Conservation (phyloP, 352 stramenopile genomes). For the Phytopythium vexans region DNA sequence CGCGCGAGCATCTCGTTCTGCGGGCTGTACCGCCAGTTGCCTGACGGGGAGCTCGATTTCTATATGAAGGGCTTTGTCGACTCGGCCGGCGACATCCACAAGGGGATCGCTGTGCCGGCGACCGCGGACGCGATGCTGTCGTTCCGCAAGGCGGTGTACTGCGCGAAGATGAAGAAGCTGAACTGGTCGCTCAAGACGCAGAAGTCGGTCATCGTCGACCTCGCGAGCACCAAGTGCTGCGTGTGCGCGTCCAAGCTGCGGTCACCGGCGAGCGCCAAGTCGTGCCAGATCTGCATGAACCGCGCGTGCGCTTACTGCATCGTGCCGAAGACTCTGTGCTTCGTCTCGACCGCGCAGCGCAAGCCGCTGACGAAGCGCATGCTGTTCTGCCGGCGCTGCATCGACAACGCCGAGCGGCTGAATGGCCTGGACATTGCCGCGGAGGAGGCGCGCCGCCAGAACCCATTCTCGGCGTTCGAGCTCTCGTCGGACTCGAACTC, state of each 20-base stretch:
- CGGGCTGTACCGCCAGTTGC: constrained; percentile 13
- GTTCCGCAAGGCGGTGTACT: constrained; percentile 2
- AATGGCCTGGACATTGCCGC: constrained; percentile 24
- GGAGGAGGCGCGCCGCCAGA: constrained; percentile 22
- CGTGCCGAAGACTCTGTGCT: constrained; percentile 18
- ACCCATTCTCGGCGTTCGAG: constrained; percentile 28
- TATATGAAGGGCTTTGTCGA: constrained; percentile 13
- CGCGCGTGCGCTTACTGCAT: constrained; percentile 11
- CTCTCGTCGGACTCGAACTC: constrained; percentile 18
- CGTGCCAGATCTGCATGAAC: constrained; percentile 10
- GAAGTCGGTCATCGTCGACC: constrained; percentile 13
- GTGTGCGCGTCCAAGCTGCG: neutral
- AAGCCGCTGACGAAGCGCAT: constrained; percentile 18
- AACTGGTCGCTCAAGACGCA: constrained; percentile 10
- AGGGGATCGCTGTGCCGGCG: constrained; percentile 3
- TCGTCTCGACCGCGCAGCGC: constrained; percentile 13
- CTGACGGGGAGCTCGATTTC: constrained; percentile 5
- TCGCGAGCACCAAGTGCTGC: neutral
- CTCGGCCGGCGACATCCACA: constrained; percentile 9
- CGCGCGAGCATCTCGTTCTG: constrained; percentile 19
- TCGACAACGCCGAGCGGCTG: constrained; percentile 11
- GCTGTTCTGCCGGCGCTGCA: constrained; percentile 21
- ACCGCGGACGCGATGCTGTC: constrained; percentile 7
- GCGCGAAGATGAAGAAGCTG: constrained; percentile 25
- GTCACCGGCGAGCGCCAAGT: neutral